These are phyloP conservation scores for Aquilaria malaccensis DNA, from an alignment of 345 rosid species.

Conservation along the genomic window DNA sequence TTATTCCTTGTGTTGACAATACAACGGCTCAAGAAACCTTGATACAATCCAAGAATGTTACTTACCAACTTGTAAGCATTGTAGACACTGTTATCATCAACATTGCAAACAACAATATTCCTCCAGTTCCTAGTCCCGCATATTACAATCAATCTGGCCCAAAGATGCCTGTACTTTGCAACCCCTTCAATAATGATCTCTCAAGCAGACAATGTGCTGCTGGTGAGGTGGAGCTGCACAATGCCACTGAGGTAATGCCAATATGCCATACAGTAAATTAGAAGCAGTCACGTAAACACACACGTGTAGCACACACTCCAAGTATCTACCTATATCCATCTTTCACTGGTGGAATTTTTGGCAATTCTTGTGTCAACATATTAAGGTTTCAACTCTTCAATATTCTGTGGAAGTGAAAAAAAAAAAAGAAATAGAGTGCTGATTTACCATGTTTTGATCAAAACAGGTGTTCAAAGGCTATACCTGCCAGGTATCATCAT, in stretches of 20 bases:
- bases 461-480: constrained; percentile 64
- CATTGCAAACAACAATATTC: constrained; percentile 48
- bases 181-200: constrained; percentile 68
- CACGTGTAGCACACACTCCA: no score
- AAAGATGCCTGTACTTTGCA: constrained; percentile 64
- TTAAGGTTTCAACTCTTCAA: no score
- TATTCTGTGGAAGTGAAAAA: no score
- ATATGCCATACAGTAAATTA: not conserved
- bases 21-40: constrained; percentile 85
- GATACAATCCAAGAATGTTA: constrained; percentile 44
- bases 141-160: constrained; percentile 91
- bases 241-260: constrained; percentile 58
- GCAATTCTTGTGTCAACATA: no score
- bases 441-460: not conserved
- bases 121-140: constrained; percentile 28
- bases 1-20: constrained; percentile 90
- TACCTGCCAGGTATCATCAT: constrained; percentile 39
- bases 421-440: no score
- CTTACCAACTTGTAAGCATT: constrained; percentile 44
- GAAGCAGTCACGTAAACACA: no score
- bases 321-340: no score
- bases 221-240: constrained; percentile 57
- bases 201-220: constrained; percentile 45
- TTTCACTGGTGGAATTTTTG: no score
- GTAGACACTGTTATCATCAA: constrained; percentile 43